Percentiles rank a stretch among this genome's conserved stretches.
Conservation (phyloP, 129 eudicot genomes). For the Saussurea involucrata region DNA sequence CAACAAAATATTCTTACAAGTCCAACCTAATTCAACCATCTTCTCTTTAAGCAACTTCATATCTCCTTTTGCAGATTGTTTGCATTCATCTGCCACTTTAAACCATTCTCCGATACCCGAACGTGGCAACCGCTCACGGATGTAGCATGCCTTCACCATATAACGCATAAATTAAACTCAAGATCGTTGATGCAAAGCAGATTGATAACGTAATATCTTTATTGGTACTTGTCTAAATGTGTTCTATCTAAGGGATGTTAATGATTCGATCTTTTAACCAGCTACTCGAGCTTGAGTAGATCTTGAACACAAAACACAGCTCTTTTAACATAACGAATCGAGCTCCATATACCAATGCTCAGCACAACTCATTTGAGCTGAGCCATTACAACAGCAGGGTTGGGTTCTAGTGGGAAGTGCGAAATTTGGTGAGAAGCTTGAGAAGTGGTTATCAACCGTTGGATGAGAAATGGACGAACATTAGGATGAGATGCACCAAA, state of each 20-base stretch:
- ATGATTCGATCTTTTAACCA: not conserved
- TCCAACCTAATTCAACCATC: slow-evolving; percentile 66
- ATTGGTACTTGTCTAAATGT: not conserved
- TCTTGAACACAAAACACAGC: not conserved
- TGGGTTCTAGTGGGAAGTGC: too few relatives aligned
- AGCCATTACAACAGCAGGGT: not conserved
- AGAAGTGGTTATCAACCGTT: too few relatives aligned
- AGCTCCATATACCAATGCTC: not conserved
- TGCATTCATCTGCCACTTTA: slow-evolving; percentile 48
- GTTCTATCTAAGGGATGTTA: not conserved
- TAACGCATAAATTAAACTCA: not conserved
- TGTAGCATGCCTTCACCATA: slow-evolving; percentile 56
- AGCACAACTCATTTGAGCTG: not conserved
- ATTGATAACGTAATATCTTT: not conserved
- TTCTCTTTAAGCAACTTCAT: slow-evolving; percentile 37
- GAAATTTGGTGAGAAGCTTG: too few relatives aligned
- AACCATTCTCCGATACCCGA: slow-evolving; percentile 41
- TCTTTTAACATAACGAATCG: not conserved
- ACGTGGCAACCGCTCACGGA: slow-evolving; percentile 49
- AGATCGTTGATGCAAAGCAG: not conserved
- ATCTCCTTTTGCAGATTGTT: slow-evolving; percentile 46
- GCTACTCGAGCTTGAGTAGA: not conserved
- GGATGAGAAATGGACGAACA: too few relatives aligned
- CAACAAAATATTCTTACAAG: slow-evolving; percentile 65
- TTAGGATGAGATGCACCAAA: too few relatives aligned